Evolutionary conservation across 352 stramenopile species (phyloP).

Genomic region (Globisporangium carolinianum): DNA sequence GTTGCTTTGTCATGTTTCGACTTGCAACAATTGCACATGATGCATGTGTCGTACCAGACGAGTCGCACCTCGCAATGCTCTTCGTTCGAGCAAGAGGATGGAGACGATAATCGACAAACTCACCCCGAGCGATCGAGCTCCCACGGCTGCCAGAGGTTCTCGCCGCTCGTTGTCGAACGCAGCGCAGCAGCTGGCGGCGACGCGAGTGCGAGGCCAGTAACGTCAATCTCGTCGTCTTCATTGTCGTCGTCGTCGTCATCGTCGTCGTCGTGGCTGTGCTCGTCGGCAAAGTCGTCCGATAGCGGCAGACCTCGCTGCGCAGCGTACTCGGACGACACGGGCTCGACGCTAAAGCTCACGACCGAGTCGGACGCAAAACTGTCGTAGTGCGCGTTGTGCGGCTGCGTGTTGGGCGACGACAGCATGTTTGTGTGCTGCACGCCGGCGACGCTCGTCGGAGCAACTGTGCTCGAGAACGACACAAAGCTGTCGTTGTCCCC

Average conservation of each 20-base stretch:
- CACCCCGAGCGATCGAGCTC: conserved; percentile 52
- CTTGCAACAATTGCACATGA: background rate
- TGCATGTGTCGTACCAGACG: too few relatives aligned
- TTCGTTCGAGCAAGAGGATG: background rate
- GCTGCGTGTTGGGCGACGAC: conserved; percentile 10
- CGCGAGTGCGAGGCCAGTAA: conserved; percentile 49
- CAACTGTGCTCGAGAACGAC: conserved; percentile 12
- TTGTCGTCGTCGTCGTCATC: conserved; percentile 25
- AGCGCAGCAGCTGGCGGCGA: conserved; percentile 16
- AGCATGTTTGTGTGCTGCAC: conserved; percentile 15
- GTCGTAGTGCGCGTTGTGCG: conserved; percentile 17
- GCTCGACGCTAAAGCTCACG: conserved; percentile 23
- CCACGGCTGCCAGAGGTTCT: conserved; percentile 73
- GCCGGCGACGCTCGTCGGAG: background rate
- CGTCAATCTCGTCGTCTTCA: conserved; percentile 61
- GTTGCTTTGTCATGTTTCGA: background rate
- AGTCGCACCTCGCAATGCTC: background rate
- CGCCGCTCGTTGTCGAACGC: conserved; percentile 28
- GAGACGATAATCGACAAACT: background rate
- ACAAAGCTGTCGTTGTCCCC: conserved; percentile 12
- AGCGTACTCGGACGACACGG: conserved; percentile 24
- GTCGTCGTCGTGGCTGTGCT: conserved; percentile 18
- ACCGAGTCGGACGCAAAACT: conserved; percentile 36
- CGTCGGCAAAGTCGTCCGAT: background rate
- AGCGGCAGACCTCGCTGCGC: background rate